Evolutionary conservation across 139 green algal species (phyloP).

Genomic region (Chlamydomonas applanata): DNA sequence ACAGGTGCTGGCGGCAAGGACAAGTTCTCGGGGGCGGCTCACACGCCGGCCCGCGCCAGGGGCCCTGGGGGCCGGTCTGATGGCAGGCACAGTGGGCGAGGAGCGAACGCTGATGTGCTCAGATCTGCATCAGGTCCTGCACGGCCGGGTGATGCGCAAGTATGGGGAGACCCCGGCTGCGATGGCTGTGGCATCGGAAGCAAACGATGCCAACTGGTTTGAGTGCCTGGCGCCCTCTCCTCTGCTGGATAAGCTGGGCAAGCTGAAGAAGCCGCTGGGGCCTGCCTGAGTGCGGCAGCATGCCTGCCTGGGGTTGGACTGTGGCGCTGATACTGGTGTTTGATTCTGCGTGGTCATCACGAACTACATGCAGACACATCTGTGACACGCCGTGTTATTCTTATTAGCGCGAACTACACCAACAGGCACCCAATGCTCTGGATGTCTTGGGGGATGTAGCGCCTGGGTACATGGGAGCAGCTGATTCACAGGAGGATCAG

Average conservation of each 20-base stretch:
- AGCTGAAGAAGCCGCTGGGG: constrained; percentile 18
- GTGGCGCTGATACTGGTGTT: too few relatives aligned
- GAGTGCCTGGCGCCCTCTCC: constrained; percentile 25
- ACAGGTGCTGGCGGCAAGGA: constrained; percentile 17
- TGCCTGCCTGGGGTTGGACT: too few relatives aligned
- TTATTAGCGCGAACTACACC: too few relatives aligned
- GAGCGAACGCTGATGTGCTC: constrained; percentile 14
- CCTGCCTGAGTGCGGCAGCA: too few relatives aligned
- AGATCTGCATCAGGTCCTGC: constrained; percentile 31
- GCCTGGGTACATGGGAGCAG: too few relatives aligned
- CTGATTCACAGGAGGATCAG: too few relatives aligned
- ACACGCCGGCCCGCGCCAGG: constrained; percentile 8
- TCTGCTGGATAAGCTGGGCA: constrained; percentile 21
- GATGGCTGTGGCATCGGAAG: not conserved
- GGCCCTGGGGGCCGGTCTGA: constrained; percentile 5
- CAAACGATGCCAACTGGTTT: constrained; percentile 11
- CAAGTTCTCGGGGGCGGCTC: not conserved
- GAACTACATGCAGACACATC: too few relatives aligned
- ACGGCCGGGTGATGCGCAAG: not conserved
- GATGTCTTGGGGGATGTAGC: too few relatives aligned
- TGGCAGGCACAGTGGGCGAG: constrained; percentile 28
- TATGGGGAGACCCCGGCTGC: constrained; percentile 24
- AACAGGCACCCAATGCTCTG: too few relatives aligned
- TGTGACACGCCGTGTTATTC: too few relatives aligned
- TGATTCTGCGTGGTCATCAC: too few relatives aligned